These are phyloP conservation scores for Rhizopogon roseolus DNA, from an alignment of 768 basidiomycete genomes.

Conservation along the genomic window DNA sequence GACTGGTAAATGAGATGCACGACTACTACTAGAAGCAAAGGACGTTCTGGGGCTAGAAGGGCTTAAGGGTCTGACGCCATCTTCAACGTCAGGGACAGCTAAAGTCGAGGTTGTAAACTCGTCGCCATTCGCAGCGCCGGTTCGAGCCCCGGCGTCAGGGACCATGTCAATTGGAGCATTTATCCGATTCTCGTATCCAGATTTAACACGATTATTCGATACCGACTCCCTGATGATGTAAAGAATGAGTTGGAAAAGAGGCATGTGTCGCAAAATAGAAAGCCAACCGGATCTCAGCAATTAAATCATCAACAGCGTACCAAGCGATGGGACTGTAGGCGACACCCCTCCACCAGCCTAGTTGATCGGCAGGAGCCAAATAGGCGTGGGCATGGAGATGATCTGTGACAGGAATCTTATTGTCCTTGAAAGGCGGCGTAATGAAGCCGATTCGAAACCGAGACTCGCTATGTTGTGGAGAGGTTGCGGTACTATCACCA, in stretches of 20 bases:
- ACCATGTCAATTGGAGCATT: conserved; percentile 69
- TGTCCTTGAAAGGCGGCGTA: conserved; percentile 72
- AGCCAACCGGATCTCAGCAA: conserved; percentile 74
- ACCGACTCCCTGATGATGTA: conserved; percentile 50
- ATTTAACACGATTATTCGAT: conserved; percentile 81
- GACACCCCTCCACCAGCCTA: conserved; percentile 70
- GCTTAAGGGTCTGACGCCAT: conserved; percentile 17
- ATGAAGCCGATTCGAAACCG: conserved; percentile 71
- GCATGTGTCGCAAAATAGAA: conserved; percentile 1
- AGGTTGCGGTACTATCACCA: conserved; percentile 18
- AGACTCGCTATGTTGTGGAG: conserved; percentile 27
- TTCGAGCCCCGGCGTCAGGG: conserved; percentile 63
- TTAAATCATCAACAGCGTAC: conserved; percentile 74
- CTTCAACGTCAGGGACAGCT: conserved; percentile 38
- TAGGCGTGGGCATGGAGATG: conserved; percentile 78
- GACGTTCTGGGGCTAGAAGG: conserved; percentile 12
- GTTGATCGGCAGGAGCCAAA: conserved; percentile 55
- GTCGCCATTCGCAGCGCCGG: conserved; percentile 58
- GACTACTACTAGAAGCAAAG: conserved; percentile 27
- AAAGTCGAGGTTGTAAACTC: conserved; percentile 56
- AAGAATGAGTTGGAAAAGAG: conserved; percentile 3
- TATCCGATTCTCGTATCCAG: conserved; percentile 56
- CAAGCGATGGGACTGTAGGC: conserved; percentile 67
- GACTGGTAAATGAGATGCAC: conserved; percentile 38
- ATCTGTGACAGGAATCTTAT: conserved; percentile 74